Evolutionary conservation across 495 filamentous ascomycete genomes (phyloP).

Genomic region (Aspergillus diversus): DNA sequence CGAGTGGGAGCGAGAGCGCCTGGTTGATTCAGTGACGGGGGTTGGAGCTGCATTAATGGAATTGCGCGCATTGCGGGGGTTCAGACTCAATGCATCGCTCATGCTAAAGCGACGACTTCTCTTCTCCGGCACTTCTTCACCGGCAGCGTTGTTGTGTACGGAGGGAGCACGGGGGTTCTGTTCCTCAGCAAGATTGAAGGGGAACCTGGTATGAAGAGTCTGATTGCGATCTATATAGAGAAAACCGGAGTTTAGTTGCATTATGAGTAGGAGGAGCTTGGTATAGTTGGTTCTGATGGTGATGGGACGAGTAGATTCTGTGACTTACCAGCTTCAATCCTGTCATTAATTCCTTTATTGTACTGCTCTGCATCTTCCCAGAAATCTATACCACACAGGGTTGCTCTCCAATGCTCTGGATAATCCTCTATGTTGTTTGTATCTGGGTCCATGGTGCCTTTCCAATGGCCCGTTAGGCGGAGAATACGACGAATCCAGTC

Average conservation of each 20-base stretch:
- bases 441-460: slow-evolving; percentile 4
- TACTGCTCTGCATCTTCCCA: slow-evolving; percentile 34
- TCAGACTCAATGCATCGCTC: slow-evolving; percentile 27
- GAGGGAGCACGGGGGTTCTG: slow-evolving; percentile 11
- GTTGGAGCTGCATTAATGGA: slow-evolving; percentile 7
- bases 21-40: slow-evolving; percentile 13
- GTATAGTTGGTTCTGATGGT: neutral
- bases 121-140: slow-evolving; percentile 13
- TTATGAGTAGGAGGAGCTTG: neutral
- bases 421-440: slow-evolving; percentile 30
- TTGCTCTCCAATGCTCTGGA: slow-evolving; percentile 34
- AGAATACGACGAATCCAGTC: too few species aligned
- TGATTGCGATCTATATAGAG: slow-evolving; percentile 19
- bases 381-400: slow-evolving; percentile 36
- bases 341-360: slow-evolving; percentile 23
- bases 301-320: neutral
- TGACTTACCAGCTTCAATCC: slow-evolving; percentile 27
- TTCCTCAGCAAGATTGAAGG: slow-evolving; percentile 35
- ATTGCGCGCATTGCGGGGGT: neutral
- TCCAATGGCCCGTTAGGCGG: neutral
- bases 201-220: slow-evolving; percentile 32
- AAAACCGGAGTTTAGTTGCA: neutral
- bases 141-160: slow-evolving; percentile 1
- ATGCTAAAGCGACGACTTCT: slow-evolving; percentile 34
- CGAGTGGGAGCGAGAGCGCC: slow-evolving; percentile 16